Conservation (phyloP, 192 early-diverging fungal species). For the Neocallimastix lanati region DNA sequence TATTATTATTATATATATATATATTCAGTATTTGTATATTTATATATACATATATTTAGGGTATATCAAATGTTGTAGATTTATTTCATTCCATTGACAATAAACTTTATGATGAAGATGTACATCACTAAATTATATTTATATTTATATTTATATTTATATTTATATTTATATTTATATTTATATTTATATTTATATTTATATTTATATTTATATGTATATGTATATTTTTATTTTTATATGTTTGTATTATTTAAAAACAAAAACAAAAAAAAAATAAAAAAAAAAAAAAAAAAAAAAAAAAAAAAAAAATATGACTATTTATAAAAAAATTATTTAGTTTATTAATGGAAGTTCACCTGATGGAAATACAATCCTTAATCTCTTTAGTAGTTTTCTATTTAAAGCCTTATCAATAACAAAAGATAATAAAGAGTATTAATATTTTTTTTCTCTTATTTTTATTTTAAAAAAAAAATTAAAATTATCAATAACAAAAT, state of each 20-base stretch:
- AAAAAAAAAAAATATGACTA: not conserved
- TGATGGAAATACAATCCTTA: conserved; percentile 57
- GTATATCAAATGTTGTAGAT: conserved; percentile 17
- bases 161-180: too few relatives aligned
- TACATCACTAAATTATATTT: too few relatives aligned
- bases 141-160: too few relatives aligned
- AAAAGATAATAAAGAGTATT: conserved; percentile 10
- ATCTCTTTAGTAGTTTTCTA: conserved; percentile 66
- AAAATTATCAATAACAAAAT: too few relatives aligned
- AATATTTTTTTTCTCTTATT: conserved; percentile 2
- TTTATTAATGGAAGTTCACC: conserved; percentile 9
- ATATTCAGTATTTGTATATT: too few relatives aligned
- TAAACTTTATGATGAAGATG: conserved; percentile 2
- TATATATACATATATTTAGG: conserved; percentile 1
- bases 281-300: not conserved
- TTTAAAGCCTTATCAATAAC: conserved; percentile 37
- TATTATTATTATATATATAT: too few relatives aligned
- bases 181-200: too few relatives aligned
- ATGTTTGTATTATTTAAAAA: too few relatives aligned
- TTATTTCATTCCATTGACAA: conserved; percentile 16
- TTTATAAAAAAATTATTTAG: not conserved
- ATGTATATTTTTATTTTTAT: too few relatives aligned
- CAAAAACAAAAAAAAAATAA: not conserved
- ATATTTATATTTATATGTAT: too few relatives aligned
- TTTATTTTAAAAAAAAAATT: conserved; percentile 6